Percentiles rank a stretch among this genome's conserved stretches.
These are phyloP conservation scores for Sphagnum contortum DNA, from an alignment of 225 moss, liverwort and hornwort genomes.

Conservation along the genomic window DNA sequence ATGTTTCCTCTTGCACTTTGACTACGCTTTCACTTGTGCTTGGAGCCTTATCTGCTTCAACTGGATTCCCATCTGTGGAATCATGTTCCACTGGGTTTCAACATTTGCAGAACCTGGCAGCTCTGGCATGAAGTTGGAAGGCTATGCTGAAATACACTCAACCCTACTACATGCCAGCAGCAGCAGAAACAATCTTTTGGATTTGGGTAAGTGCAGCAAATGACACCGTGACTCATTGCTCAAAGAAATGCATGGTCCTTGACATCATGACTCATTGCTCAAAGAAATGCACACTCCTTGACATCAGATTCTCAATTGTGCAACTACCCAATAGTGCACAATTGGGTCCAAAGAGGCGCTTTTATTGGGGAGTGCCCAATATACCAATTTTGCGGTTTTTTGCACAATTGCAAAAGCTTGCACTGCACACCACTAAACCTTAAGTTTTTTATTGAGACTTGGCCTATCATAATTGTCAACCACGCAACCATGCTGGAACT, in stretches of 20 bases:
- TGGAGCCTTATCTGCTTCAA: conserved; percentile 29
- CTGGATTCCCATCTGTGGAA: conserved; percentile 22
- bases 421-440: no score
- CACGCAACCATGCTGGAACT: no score
- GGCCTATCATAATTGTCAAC: no score
- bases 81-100: conserved; percentile 37
- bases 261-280: neutral
- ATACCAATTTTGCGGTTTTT: no score
- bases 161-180: conserved; percentile 41
- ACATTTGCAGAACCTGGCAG: conserved; percentile 29
- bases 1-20: conserved; percentile 20
- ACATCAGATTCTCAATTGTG: no score
- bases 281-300: no score
- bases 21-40: conserved; percentile 49
- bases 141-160: conserved; percentile 69
- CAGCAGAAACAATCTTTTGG: neutral
- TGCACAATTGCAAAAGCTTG: no score
- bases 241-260: conserved; percentile 9
- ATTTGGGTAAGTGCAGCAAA: no score
- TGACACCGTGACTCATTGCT: neutral
- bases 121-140: conserved; percentile 47
- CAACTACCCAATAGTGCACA: no score
- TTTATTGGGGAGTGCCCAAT: no score
- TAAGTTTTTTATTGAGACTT: no score
- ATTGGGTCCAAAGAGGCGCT: no score